Evolutionary conservation across 1,284 basidiomycete species (phyloP).

Genomic region (Irpex sp.): DNA sequence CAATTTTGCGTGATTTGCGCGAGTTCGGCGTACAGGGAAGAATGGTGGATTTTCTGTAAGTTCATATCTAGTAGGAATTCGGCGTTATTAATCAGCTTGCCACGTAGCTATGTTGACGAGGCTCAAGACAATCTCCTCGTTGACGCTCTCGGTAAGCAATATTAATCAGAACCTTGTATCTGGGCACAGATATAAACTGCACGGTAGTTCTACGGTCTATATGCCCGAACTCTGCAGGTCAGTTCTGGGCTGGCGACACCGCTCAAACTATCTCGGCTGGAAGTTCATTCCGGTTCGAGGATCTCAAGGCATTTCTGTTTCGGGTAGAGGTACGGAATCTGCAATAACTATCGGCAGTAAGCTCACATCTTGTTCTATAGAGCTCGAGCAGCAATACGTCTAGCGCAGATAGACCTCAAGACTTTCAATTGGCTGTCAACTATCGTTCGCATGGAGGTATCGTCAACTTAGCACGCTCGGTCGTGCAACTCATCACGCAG

Average conservation of each 20-base stretch:
- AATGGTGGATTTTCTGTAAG: slow-evolving; percentile 58
- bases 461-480: slow-evolving; percentile 58
- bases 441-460: slow-evolving; percentile 69
- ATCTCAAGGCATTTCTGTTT: slow-evolving; percentile 64
- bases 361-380: neutral
- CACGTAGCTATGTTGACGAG: slow-evolving; percentile 64
- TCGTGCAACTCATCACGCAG: slow-evolving; percentile 55
- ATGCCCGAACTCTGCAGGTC: slow-evolving; percentile 60
- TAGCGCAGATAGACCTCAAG: slow-evolving; percentile 28
- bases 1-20: slow-evolving; percentile 40
- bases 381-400: neutral
- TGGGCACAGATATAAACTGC: neutral
- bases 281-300: slow-evolving; percentile 69
- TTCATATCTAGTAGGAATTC: neutral
- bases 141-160: slow-evolving; percentile 57
- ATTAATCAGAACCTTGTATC: neutral
- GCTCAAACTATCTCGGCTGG: slow-evolving; percentile 74
- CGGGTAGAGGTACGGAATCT: slow-evolving; percentile 46
- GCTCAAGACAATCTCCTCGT: slow-evolving; percentile 70
- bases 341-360: neutral
- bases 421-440: slow-evolving; percentile 63
- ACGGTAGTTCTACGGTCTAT: slow-evolving; percentile 53
- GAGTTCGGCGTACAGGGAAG: slow-evolving; percentile 33
- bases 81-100: neutral
- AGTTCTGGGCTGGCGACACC: slow-evolving; percentile 80